Evolutionary conservation across 169 alveolate species (phyloP), one percentile per base, ranked within the genome.

Genomic region (Cryptosporidium muris): DNA sequence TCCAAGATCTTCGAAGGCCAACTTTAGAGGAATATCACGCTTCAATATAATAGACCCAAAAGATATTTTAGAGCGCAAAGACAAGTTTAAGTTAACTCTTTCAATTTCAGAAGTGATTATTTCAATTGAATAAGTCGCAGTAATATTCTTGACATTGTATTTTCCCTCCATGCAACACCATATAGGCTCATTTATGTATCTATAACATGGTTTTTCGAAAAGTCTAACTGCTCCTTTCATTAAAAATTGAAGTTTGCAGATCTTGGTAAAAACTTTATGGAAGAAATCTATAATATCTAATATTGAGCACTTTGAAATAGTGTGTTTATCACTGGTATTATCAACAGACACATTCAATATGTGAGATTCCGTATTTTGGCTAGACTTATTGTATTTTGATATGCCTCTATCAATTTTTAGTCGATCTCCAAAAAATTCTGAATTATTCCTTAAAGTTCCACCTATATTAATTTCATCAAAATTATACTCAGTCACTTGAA

Each of bases 131-230:
- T 42, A 74, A 14, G 14, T 56, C 2, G 60, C 60, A 14, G 60
- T 34, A 25, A 34, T 58, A 45, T 63, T 25, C n/a, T 74, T 64
- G 1, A 74, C 8, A 2, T 7, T 43, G 4, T 58, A 11, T 34
- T 66, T 45, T 16, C 85, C 85, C 11, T 12, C 16, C 9, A 74
- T 43, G 25, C 2, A 37, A 56, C 43, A 36, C 85, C 85, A 74
- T 8, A 25, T 45, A 43, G 85, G 85, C 14, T 60, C 62, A 43
- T 74, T 68, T 25, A 58, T 12, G 34, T 74, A 74, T 60, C 49
- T 63, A 58, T 74, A 74, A 5, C 43, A 8, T 12, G 85, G 85
- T 37, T 42, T 38, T 11, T 74, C 63, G 25, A 58, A 38, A 58
- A 58, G 12, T 40, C 14, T 45, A 47, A 74, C 34, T 9, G 56